These are phyloP conservation scores for Auricularia sp. DNA, from an alignment of 768 basidiomycete genomes.

Conservation along the genomic window DNA sequence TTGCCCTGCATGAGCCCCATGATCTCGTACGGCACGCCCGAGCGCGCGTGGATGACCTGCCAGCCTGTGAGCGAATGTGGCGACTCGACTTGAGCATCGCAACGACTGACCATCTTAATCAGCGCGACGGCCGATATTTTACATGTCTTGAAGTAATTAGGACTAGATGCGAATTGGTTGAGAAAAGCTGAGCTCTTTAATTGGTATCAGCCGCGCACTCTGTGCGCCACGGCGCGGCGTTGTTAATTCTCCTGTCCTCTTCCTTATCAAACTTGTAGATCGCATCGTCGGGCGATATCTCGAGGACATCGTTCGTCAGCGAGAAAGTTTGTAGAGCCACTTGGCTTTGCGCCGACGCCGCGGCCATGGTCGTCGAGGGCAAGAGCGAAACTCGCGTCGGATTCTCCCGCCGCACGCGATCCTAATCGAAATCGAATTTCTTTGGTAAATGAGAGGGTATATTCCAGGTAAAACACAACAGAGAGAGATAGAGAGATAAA, in stretches of 20 bases:
- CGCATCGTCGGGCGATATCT: constrained; percentile 65
- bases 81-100: neutral
- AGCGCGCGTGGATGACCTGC: constrained; percentile 61
- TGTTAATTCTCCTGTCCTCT: constrained; percentile 54
- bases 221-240: constrained; percentile 71
- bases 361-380: neutral
- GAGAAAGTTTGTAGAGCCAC: constrained; percentile 67
- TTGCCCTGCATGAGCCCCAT: constrained; percentile 98
- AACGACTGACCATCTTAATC: constrained; percentile 35
- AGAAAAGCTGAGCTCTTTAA: no score
- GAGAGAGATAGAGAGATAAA: no score
- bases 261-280: constrained; percentile 68
- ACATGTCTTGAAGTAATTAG: constrained; percentile 35
- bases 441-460: no score
- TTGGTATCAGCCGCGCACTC: constrained; percentile 42
- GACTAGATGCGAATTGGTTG: constrained; percentile 15
- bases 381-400: no score
- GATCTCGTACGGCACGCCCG: constrained; percentile 98
- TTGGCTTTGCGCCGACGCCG: constrained; percentile 24
- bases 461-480: no score
- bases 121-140: constrained; percentile 37
- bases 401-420: no score
- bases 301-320: constrained; percentile 56
- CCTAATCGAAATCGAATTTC: no score
- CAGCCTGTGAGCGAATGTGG: neutral